These are phyloP conservation scores for Echium plantagineum DNA, from an alignment of 257 asterid genomes.

Conservation along the genomic window DNA sequence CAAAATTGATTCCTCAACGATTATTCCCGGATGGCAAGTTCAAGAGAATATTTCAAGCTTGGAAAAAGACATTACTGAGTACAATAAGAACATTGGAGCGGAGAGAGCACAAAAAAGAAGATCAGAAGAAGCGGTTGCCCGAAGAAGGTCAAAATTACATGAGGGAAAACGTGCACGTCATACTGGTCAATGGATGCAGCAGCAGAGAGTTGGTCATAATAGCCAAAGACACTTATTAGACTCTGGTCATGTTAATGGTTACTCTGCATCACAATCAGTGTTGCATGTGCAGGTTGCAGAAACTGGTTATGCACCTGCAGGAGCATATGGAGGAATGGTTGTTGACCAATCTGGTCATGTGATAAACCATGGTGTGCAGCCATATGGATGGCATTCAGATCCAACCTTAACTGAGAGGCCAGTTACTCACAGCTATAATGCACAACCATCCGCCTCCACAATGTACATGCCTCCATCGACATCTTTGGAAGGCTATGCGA, in stretches of 20 bases:
- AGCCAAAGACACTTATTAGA: constrained; percentile 20
- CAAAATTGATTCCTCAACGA: constrained; percentile 38
- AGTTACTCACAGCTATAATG: constrained; percentile 17
- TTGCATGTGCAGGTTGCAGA: constrained; percentile 44
- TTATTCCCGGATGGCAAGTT: constrained; percentile 76
- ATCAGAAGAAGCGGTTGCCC: constrained; percentile 31
- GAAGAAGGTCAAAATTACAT: constrained; percentile 27
- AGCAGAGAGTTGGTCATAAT: constrained; percentile 18
- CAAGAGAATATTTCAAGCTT: constrained; percentile 35
- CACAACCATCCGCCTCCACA: constrained; percentile 27
- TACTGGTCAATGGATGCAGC: constrained; percentile 25
- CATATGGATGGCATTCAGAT: constrained; percentile 31
- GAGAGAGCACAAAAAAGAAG: constrained; percentile 40
- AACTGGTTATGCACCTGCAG: constrained; percentile 27
- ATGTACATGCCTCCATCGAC: constrained; percentile 34
- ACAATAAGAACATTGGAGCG: constrained; percentile 22
- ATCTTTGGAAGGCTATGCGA: constrained; percentile 35
- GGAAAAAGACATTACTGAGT: constrained; percentile 40
- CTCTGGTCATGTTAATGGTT: constrained; percentile 15
- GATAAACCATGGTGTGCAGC: constrained; percentile 22
- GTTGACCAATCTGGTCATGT: constrained; percentile 28
- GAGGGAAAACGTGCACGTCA: constrained; percentile 44
- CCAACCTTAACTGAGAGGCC: constrained; percentile 23
- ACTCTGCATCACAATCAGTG: constrained; percentile 28
- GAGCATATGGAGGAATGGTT: constrained; percentile 16